A percentile compares a stretch with the other conserved stretches of the same genome.
Conservation (phyloP, 805 yeast genomes). For the Barnettozyma wickerhamii region DNA sequence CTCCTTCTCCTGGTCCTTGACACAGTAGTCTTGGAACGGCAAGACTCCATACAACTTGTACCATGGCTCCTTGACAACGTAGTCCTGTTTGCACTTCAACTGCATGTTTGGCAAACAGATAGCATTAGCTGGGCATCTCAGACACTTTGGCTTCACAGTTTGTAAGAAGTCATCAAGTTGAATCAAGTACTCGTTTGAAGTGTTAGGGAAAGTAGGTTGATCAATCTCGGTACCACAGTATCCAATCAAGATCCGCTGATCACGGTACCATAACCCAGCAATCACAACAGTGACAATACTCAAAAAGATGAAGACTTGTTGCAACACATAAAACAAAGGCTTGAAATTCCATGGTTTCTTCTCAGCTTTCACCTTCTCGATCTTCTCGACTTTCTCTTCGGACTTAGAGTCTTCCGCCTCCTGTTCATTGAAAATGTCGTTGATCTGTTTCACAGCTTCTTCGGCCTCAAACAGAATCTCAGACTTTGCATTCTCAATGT, state of each 20-base stretch:
- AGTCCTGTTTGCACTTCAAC: slow-evolving; percentile 70
- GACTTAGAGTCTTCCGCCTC: slow-evolving; percentile 8
- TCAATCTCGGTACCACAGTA: slow-evolving; percentile 67
- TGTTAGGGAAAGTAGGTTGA: slow-evolving; percentile 35
- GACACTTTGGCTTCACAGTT: slow-evolving; percentile 55
- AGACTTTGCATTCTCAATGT: slow-evolving; percentile 21
- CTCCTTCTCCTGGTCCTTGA: slow-evolving; percentile 68
- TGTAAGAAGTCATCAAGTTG: slow-evolving; percentile 43
- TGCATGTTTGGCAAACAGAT: slow-evolving; percentile 59
- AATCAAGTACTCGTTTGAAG: slow-evolving; percentile 29
- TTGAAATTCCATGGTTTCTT: slow-evolving; percentile 4
- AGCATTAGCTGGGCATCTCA: slow-evolving; percentile 78
- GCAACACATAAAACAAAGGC: slow-evolving; percentile 14
- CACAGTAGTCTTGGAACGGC: slow-evolving; percentile 62
- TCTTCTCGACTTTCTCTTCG: slow-evolving; percentile 11
- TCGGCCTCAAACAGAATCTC: slow-evolving; percentile 25
- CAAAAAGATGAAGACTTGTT: slow-evolving; percentile 31
- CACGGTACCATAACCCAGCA: slow-evolving; percentile 56
- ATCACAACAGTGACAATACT: slow-evolving; percentile 34
- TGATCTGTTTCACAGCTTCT: slow-evolving; percentile 24
- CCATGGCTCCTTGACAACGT: slow-evolving; percentile 47
- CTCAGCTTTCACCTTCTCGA: slow-evolving; percentile 5
- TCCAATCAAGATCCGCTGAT: slow-evolving; percentile 59
- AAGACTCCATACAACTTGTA: slow-evolving; percentile 50
- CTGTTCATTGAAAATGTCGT: slow-evolving; percentile 16